Percentiles rank a stretch among this genome's conserved stretches.
phyloP scores from a whole-genome alignment of 768 basidiomycete genomes.

The Psilocybe cubensis region DNA sequence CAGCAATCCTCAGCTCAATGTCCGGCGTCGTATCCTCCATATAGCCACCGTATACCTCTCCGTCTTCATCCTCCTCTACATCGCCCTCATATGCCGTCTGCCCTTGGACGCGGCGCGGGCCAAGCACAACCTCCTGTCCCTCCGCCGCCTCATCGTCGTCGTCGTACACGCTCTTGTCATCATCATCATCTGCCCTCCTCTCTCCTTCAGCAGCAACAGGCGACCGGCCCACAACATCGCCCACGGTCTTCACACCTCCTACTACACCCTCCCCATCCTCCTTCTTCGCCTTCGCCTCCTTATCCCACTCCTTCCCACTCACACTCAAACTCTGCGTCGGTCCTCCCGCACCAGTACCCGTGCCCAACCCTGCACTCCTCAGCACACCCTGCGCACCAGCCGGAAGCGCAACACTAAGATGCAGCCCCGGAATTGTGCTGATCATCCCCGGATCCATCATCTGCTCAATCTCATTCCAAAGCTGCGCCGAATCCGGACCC shows the following conservation, averaged over 20 bases:
- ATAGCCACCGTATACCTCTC: slow-evolving; percentile 13
- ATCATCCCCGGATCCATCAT: slow-evolving; percentile 32
- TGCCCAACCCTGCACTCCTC: slow-evolving; percentile 22
- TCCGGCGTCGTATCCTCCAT: slow-evolving; percentile 11
- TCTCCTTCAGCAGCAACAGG: slow-evolving; percentile 22
- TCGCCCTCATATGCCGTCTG: not conserved
- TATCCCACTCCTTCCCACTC: no score
- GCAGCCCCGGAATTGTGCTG: slow-evolving; percentile 24
- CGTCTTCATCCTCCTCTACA: slow-evolving; percentile 14
- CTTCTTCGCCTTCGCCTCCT: slow-evolving; percentile 2
- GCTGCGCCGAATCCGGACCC: slow-evolving; percentile 26
- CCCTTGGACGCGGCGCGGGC: not conserved
- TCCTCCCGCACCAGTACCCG: slow-evolving; percentile 1
- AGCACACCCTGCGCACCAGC: slow-evolving; percentile 24
- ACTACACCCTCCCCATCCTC: not conserved
- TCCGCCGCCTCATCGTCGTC: slow-evolving; percentile 20
- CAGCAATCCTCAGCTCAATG: not conserved
- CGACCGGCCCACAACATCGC: slow-evolving; percentile 28
- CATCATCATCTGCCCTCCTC: slow-evolving; percentile 25
- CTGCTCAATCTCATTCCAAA: slow-evolving; percentile 31
- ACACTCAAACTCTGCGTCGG: not conserved
- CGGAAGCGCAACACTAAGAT: slow-evolving; percentile 24
- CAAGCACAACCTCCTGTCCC: not conserved
- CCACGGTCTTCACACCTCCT: slow-evolving; percentile 13
- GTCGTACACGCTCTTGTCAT: slow-evolving; percentile 20